Evolutionary conservation across 1,284 basidiomycete species (phyloP), one percentile per base, ranked within the genome.

Genomic region (Sporisorium graminicola): DNA sequence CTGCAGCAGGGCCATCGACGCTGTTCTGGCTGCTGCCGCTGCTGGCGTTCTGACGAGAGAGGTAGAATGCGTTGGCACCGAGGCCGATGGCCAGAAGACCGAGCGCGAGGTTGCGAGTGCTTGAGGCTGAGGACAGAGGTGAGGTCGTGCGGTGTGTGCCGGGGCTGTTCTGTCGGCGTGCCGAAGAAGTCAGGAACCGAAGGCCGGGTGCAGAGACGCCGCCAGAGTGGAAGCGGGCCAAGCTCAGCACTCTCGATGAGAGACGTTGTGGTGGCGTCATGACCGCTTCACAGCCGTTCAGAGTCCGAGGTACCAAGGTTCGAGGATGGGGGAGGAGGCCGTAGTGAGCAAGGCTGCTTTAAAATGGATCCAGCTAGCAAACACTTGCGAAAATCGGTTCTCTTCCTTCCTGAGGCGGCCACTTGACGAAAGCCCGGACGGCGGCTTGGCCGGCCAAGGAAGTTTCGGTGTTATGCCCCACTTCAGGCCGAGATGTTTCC

Each of bases 31-130:
- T 51, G 51, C 6, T 43, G 29, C 27, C 12, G 13, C 20, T 20
- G 9, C 12, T 4, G n/a, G 26, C 7, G 50, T 16, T 10, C 27
- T 67, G 65, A 4, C 29, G 60, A 4, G 70, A 63, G 22, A 72
- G 56, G 35, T 72, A 66, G 69, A 63, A 72, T 0, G 69, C 64
- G 22, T 63, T 72, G 24, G 69, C 64, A 8, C 69, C 69, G 1
- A 72, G 47, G 14, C 69, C 69, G n/a, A 72, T 51, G 18, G 69
- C 64, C 16, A 72, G 64, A 14, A 72, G 64, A 13, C 64, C 69
- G 3, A 72, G 33, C 3, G 44, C 56, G 9, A 72, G 59, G 29
- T 72, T 66, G 35, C 59, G 63, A 14, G 63, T 42, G 58, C 20
- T 56, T 2, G 56, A 65, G 4, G 56, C 3, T 7, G 50, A 20